Evolutionary conservation across 768 basidiomycete species (phyloP).

Genomic region (Phylloporus sp.): DNA sequence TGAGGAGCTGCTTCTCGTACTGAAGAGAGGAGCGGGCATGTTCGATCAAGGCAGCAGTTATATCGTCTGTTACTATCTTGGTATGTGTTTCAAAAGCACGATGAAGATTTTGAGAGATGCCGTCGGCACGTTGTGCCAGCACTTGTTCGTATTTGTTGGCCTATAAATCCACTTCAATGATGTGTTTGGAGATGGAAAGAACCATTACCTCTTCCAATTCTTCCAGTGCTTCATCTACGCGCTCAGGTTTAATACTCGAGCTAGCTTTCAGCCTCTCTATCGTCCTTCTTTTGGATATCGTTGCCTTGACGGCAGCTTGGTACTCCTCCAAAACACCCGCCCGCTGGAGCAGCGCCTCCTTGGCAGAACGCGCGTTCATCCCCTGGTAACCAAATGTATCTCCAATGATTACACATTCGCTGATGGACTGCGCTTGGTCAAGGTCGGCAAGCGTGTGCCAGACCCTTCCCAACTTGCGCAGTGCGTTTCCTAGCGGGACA

Average conservation of each 20-base stretch:
- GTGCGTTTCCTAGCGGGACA: conserved; percentile 74
- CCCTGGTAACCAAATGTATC: conserved; percentile 96
- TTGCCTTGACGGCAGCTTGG: conserved; percentile 86
- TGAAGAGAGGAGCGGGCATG: conserved; percentile 89
- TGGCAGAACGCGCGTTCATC: conserved; percentile 94
- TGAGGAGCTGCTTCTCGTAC: conserved; percentile 85
- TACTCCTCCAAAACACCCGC: conserved; percentile 92
- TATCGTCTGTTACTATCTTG: conserved; percentile 83
- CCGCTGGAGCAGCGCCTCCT: conserved; percentile 88
- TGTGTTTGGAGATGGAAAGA: background rate
- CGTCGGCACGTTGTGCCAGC: conserved; percentile 80
- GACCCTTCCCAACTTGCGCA: conserved; percentile 81
- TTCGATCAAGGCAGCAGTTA: conserved; percentile 85
- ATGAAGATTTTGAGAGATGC: conserved; percentile 93
- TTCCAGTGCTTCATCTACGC: conserved; percentile 87
- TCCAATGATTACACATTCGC: conserved; percentile 93
- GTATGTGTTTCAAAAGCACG: conserved; percentile 82
- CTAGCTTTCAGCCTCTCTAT: conserved; percentile 88
- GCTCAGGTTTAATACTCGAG: conserved; percentile 78
- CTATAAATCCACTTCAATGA: conserved; percentile 38
- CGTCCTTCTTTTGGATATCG: conserved; percentile 88
- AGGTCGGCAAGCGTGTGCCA: conserved; percentile 88
- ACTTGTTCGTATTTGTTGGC: conserved; percentile 87
- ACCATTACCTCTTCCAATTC: conserved; percentile 82
- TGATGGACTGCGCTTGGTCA: conserved; percentile 86